Evolutionary conservation across 371 early-diverging fungal species (phyloP), one percentile per base, ranked within the genome.

Genomic region (Lichtheimia ramosa): DNA sequence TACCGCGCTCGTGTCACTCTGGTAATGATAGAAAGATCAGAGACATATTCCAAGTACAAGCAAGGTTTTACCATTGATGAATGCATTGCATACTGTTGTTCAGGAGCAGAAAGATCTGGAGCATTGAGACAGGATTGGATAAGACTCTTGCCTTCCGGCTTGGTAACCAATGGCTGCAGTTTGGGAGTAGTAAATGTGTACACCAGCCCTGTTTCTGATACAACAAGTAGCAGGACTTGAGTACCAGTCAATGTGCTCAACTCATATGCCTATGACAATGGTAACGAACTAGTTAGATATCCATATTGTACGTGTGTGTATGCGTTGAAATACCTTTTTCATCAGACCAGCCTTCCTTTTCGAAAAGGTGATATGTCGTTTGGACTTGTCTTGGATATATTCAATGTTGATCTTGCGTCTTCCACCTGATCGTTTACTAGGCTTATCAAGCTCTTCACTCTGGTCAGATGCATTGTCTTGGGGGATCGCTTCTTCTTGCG

Each of bases 291-390:
- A 8, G 34, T 34, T 2, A n/a, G n/a, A 8, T 34, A 34, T 34
- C 10, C 34, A 34, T 34, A n/a, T n/a, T n/a, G n/a, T n/a, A n/a
- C 8, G 34, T n/a, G 10, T 34, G 8, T 10, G 10, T 34, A 5
- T 34, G 34, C 8, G 10, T 34, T 34, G 10, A 34, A 8, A 54
- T 65, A 86, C 92, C 88, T 98, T 99, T 79, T 99, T 99, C 97
- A 99, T 96, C 65, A 99, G 93, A 40, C 99, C 99, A 34, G 97
- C 95, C 75, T 98, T 99, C 74, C 99, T 84, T 76, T 99, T 99
- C 64, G 91, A 91, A 76, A 99, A 99, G 3, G 98, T 97, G 58
- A 99, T 97, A 64, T 96, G 94, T 66, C 99, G 85, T 62, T 94
- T 84, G 63, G 87, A 90, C 77, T 94, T 96, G 69, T 96, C 97